Evolutionary conservation across 768 basidiomycete species (phyloP), one percentile per base, ranked within the genome.

Genomic region (Amanita molliuscula): DNA sequence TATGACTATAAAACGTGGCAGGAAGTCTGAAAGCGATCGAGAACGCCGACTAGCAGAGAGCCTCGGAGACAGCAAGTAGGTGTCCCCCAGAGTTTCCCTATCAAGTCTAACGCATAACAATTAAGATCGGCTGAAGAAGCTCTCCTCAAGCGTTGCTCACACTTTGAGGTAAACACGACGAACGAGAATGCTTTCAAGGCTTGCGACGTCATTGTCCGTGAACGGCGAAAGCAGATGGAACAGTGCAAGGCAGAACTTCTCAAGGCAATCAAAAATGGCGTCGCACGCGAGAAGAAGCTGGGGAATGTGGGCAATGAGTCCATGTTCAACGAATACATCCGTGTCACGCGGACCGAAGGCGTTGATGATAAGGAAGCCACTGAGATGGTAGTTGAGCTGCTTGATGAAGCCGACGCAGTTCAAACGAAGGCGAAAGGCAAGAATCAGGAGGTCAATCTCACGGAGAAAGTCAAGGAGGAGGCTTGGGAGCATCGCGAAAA

Each of bases 111-210:
- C 29, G 15, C 8, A 40, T 49, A 43, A 13, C 13, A 29, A 18
- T 48, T 33, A 53, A 92, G 89, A 57, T 78, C 89, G 53, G 89
- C 89, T 2, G 89, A 92, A 60, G 91, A 96, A 68, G 92, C 93
- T 1, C 76, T 97, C 9, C 74, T 97, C 52, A 97, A 97, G 61
- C 85, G 94, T 34, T 95, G 92, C 62, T 94, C 93, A 4, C 93
- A 95, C 62, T 97, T 95, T 64, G 89, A 92, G 56, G 73, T 93
- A 29, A 88, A 90, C 48, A 78, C 77, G 15, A 70, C 72, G 7
- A 79, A 75, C 54, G 75, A 78, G 36, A 77, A 93, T 54, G 92
- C 94, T 0, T 84, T 88, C 78, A 86, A 85, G 58, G 90, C 93
- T 3, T 96, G 94, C 64, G 89, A 97, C 55, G 79, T 90, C 56